Percentiles rank a stretch among this genome's conserved stretches.
Evolutionary conservation across 352 stramenopile species (phyloP).

Genomic region (Globisporangium ultimum): DNA sequence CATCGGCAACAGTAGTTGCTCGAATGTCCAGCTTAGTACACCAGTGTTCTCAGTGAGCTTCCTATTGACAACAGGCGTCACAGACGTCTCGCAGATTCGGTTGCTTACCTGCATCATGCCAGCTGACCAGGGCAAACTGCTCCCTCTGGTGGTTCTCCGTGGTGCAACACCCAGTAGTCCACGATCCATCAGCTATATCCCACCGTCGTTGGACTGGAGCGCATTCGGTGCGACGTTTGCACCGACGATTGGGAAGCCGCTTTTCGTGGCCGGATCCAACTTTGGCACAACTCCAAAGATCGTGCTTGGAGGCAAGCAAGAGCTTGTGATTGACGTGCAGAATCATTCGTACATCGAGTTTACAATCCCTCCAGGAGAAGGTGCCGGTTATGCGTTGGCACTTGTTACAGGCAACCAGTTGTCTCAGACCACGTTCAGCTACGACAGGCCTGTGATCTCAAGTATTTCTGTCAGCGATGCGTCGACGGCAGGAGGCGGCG

Average conservation of each 20-base stretch:
- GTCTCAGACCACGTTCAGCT: constrained; percentile 32
- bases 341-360: constrained; percentile 37
- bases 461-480: constrained; percentile 27
- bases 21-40: constrained; percentile 21
- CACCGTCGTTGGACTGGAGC: constrained; percentile 37
- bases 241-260: constrained; percentile 36
- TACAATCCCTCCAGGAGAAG: constrained; percentile 48
- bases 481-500: constrained; percentile 38
- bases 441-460: constrained; percentile 43
- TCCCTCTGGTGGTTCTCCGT: constrained; percentile 30
- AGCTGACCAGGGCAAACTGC: constrained; percentile 39
- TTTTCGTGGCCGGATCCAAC: constrained; percentile 37
- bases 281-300: constrained; percentile 38
- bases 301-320: constrained; percentile 13
- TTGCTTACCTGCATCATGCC: constrained; percentile 42
- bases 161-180: constrained; percentile 35
- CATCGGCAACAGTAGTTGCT: constrained; percentile 26
- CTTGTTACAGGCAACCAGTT: constrained; percentile 46
- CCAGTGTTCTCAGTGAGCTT: constrained; percentile 2
- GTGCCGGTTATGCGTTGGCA: constrained; percentile 26
- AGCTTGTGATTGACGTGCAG: constrained; percentile 19
- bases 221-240: constrained; percentile 23
- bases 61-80: constrained; percentile 19
- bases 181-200: constrained; percentile 50
- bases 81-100: constrained; percentile 29